These are phyloP conservation scores for Musa schizocarpa DNA, from an alignment of 176 grass and related monocot genomes.

Conservation along the genomic window DNA sequence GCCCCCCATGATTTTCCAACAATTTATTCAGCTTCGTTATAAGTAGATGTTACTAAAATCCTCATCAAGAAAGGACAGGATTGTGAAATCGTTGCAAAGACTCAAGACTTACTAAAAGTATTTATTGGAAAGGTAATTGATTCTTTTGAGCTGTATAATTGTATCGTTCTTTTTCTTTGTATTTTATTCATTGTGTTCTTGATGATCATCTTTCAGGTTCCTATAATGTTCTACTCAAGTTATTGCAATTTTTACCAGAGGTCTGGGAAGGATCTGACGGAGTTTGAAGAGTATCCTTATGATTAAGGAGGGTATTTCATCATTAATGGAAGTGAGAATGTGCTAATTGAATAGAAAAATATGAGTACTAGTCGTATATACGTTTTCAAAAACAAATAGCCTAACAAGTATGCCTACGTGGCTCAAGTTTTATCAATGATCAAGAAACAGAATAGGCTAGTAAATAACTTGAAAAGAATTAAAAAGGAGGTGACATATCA, in stretches of 20 bases:
- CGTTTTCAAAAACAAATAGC: conserved; percentile 94
- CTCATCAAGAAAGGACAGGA: conserved; percentile 97
- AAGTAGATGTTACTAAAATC: conserved; percentile 82
- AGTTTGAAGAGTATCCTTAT: conserved; percentile 89
- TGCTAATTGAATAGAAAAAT: conserved; percentile 95
- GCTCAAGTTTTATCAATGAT: conserved; percentile 85
- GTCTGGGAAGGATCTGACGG: conserved; percentile 85
- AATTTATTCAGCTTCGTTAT: conserved; percentile 86
- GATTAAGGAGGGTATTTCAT: conserved; percentile 95
- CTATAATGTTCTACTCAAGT: conserved; percentile 91
- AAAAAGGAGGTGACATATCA: no score
- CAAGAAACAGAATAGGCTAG: no score
- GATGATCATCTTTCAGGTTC: conserved; percentile 36
- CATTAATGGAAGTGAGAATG: conserved; percentile 91
- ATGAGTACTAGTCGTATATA: conserved; percentile 98
- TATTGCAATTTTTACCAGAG: conserved; percentile 82
- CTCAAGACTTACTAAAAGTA: conserved; percentile 74
- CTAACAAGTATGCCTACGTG: conserved; percentile 87
- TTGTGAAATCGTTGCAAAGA: conserved; percentile 88
- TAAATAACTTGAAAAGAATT: no score
- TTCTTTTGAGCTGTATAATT: background rate
- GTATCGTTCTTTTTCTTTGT: conserved; percentile 4
- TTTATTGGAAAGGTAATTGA: conserved; percentile 79
- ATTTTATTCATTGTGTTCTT: background rate
- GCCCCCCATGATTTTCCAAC: no score